phyloP scores from a whole-genome alignment of 129 eudicot genomes.

The Calendula officinalis region DNA sequence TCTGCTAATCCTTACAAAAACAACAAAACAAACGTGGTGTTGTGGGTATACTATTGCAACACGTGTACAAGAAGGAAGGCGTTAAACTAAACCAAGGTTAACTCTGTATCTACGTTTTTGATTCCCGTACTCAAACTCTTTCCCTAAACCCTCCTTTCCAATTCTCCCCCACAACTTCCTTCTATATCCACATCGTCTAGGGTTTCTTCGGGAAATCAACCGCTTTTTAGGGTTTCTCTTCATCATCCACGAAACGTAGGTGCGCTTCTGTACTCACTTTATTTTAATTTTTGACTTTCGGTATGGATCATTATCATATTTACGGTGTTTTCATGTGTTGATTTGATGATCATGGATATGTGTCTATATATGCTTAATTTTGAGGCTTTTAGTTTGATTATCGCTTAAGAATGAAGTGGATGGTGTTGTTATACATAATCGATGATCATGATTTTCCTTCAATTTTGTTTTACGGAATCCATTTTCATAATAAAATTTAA shows the following conservation, averaged over 20 bases:
- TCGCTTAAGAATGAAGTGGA: too few relatives aligned
- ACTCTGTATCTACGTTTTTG: conserved; percentile 48
- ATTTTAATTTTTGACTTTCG: background rate
- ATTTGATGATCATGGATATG: conserved; percentile 10
- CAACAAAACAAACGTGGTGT: too few relatives aligned
- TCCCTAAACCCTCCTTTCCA: conserved; percentile 32
- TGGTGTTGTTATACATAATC: background rate
- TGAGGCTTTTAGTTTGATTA: background rate
- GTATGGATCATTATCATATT: conserved; percentile 1
- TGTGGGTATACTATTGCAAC: too few relatives aligned
- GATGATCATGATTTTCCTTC: conserved; percentile 25
- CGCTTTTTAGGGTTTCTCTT: background rate
- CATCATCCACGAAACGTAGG: conserved; percentile 23
- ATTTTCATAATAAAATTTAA: background rate
- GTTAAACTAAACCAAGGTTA: conserved; percentile 28
- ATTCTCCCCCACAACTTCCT: conserved; percentile 5
- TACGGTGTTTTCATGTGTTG: conserved; percentile 5
- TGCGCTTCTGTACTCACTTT: background rate
- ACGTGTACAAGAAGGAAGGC: too few relatives aligned
- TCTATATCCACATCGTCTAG: conserved; percentile 11
- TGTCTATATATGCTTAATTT: background rate
- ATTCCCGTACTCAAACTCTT: conserved; percentile 41
- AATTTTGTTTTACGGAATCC: background rate
- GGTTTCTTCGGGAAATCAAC: conserved; percentile 18
- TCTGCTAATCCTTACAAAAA: too few relatives aligned